Evolutionary conservation across 441 rosid species (phyloP).

Genomic region (Pelargonium cotyledonis): DNA sequence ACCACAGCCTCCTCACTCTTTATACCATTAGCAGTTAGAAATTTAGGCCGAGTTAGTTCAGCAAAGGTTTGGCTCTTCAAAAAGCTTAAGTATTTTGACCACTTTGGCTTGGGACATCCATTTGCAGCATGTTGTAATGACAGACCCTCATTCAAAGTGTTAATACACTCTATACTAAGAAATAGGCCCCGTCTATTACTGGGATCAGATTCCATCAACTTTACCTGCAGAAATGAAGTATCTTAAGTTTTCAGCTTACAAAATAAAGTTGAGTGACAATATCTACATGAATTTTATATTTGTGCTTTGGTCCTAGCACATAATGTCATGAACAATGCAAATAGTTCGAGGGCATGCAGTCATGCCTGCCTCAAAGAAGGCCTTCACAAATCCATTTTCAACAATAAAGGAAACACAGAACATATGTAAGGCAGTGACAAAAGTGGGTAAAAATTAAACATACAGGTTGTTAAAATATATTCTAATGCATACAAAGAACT

Average conservation of each 20-base stretch:
- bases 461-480: background rate
- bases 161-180: slow-evolving; percentile 73
- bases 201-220: slow-evolving; percentile 59
- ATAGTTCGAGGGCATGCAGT: too few relatives aligned
- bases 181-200: slow-evolving; percentile 47
- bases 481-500: background rate
- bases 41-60: slow-evolving; percentile 69
- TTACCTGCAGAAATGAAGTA: slow-evolving; percentile 45
- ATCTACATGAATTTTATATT: too few relatives aligned
- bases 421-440: background rate
- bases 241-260: slow-evolving; percentile 17
- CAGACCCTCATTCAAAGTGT: slow-evolving; percentile 89
- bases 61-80: slow-evolving; percentile 89
- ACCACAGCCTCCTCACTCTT: slow-evolving; percentile 33
- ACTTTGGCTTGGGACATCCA: slow-evolving; percentile 80
- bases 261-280: background rate
- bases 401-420: background rate
- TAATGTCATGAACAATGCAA: too few relatives aligned
- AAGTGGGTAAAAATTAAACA: background rate
- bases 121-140: slow-evolving; percentile 62
- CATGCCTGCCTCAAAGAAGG: background rate
- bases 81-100: slow-evolving; percentile 89
- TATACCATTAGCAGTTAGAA: slow-evolving; percentile 30
- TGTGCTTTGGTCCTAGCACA: too few relatives aligned
- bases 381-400: background rate